Conservation (phyloP, 768 basidiomycete genomes). For the Boletus edulis region DNA sequence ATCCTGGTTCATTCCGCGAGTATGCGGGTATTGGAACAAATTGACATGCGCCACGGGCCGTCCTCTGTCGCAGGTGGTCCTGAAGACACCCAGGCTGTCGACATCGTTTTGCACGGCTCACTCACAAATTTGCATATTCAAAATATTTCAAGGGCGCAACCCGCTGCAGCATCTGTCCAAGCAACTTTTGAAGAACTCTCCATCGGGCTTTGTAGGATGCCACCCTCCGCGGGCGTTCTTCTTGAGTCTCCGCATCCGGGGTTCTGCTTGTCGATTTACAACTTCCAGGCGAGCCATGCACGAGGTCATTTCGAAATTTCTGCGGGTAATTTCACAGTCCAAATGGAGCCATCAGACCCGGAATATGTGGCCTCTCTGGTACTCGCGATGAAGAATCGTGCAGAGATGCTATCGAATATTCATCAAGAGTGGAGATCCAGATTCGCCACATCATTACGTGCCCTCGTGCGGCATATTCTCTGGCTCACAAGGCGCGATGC, state of each 20-base stretch:
- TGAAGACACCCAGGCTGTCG: slow-evolving; percentile 9
- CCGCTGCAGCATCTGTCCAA: neutral
- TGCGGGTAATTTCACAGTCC: slow-evolving; percentile 19
- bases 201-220: slow-evolving; percentile 9
- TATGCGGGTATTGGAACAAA: slow-evolving; percentile 48
- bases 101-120: slow-evolving; percentile 17
- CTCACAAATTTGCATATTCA: slow-evolving; percentile 18
- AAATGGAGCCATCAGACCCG: slow-evolving; percentile 31
- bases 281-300: slow-evolving; percentile 15
- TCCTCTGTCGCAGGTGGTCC: neutral
- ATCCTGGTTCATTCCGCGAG: slow-evolving; percentile 38
- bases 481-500: slow-evolving; percentile 46
- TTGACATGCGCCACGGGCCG: slow-evolving; percentile 21
- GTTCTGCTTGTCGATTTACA: slow-evolving; percentile 18
- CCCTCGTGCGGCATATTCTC: slow-evolving; percentile 49
- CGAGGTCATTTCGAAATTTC: slow-evolving; percentile 16
- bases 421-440: slow-evolving; percentile 31
- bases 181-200: slow-evolving; percentile 17
- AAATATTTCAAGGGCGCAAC: slow-evolving; percentile 1
- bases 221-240: neutral
- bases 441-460: slow-evolving; percentile 32
- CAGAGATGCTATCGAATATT: slow-evolving; percentile 13
- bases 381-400: slow-evolving; percentile 10
- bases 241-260: slow-evolving; percentile 13
- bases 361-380: slow-evolving; percentile 23